phyloP scores from a whole-genome alignment of 2,329 filamentous ascomycete genomes.

The Aureobasidium namibiae region DNA sequence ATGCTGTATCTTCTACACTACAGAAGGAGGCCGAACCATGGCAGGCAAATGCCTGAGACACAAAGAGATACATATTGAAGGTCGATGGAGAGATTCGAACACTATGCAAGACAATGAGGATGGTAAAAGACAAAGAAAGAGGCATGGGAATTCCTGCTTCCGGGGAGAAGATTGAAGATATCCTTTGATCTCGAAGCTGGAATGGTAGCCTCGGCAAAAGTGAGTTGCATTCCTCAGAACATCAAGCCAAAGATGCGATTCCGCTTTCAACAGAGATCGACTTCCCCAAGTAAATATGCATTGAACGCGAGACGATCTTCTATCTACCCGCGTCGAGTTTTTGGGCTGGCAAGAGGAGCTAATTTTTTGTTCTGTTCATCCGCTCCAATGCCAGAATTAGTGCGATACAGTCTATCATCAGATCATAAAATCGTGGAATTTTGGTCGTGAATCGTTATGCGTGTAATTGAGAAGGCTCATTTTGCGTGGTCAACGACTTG shows the following conservation, averaged over 20 bases:
- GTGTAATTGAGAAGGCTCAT: conserved; percentile 31
- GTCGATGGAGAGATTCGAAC: not conserved
- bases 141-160: not conserved
- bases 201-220: not conserved
- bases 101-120: not conserved
- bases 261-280: no score
- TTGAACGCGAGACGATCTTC: no score
- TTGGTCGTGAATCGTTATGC: not conserved
- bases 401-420: not conserved
- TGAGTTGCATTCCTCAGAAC: not conserved
- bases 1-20: conserved; percentile 11
- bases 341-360: not conserved
- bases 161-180: not conserved
- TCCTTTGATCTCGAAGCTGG: not conserved
- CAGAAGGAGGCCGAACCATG: not conserved
- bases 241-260: not conserved
- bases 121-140: conserved; percentile 1
- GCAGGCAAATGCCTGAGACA: conserved; percentile 2
- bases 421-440: not conserved
- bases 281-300: no score
- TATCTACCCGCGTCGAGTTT: not conserved
- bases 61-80: conserved; percentile 11
- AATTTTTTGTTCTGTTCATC: no score
- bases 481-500: conserved; percentile 84
- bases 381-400: no score